Conservation (phyloP, 2,329 filamentous ascomycete species). For the Plectosphaerella plurivora region DNA sequence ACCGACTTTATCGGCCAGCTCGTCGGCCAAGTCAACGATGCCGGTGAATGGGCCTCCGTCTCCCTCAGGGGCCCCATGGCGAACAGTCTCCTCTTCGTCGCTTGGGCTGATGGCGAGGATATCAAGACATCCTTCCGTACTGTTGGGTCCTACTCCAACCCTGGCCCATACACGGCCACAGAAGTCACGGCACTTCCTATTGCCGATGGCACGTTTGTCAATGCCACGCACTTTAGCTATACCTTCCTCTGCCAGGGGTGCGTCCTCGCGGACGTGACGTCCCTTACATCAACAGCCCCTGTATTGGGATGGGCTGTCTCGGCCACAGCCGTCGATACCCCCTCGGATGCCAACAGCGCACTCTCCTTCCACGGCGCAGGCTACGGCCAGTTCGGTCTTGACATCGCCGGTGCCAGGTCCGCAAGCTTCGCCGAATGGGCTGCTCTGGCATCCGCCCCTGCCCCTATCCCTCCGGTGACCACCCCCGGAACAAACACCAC, state of each 20-base stretch:
- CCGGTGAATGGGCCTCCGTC: constrained; percentile 44
- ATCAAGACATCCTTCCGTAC: constrained; percentile 26
- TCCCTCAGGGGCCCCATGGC: constrained; percentile 42
- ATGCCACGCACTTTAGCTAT: constrained; percentile 46
- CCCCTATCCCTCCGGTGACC: constrained; percentile 3
- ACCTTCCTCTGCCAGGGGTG: constrained; percentile 48
- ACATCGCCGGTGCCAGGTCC: constrained; percentile 25
- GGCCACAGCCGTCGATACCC: constrained; percentile 21
- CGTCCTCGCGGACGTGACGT: constrained; percentile 27
- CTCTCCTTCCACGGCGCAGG: constrained; percentile 34
- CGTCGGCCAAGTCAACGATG: constrained; percentile 29
- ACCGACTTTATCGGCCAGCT: constrained; percentile 53
- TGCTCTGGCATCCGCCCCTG: constrained; percentile 3
- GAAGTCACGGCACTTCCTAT: constrained; percentile 17
- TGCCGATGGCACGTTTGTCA: constrained; percentile 43
- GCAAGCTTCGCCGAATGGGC: constrained; percentile 14
- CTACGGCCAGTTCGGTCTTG: constrained; percentile 30
- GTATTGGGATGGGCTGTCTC: constrained; percentile 36
- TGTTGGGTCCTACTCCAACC: constrained; percentile 38
- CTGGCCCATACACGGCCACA: constrained; percentile 35
- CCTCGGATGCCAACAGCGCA: constrained; percentile 23
- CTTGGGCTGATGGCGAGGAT: constrained; percentile 41
- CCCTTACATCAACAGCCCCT: constrained; percentile 18
- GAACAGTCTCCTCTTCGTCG: constrained; percentile 40
- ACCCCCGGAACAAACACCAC: constrained; percentile 15